phyloP scores from a whole-genome alignment of 305 asterid species.

The Ajuga reptans region DNA sequence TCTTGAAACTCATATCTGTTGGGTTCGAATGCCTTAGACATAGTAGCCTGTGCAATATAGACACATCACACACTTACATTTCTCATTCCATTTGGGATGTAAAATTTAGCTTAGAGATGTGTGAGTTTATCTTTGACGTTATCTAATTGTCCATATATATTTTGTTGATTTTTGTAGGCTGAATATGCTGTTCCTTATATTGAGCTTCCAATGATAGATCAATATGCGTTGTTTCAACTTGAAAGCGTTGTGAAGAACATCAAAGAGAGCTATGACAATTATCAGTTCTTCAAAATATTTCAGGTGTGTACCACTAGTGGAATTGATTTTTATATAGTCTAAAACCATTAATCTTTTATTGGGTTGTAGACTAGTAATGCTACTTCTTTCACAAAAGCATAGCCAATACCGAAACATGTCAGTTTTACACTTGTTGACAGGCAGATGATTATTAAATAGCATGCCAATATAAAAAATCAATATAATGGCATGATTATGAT shows the following conservation, averaged over 20 bases:
- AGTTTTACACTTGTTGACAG: not conserved
- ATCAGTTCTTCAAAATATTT: conserved; percentile 89
- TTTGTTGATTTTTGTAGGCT: conserved; percentile 38
- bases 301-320: conserved; percentile 46
- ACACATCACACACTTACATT: not conserved
- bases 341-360: not conserved
- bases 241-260: conserved; percentile 68
- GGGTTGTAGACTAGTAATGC: not conserved
- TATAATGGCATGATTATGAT: not conserved
- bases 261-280: conserved; percentile 72
- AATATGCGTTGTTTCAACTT: conserved; percentile 81
- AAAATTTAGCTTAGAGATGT: no score
- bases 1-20: conserved; percentile 12
- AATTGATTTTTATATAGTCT: not conserved
- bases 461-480: not conserved
- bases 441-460: not conserved
- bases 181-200: conserved; percentile 61
- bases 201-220: conserved; percentile 83
- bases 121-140: not conserved
- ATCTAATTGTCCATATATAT: not conserved
- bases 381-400: not conserved
- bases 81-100: no score
- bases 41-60: not conserved
- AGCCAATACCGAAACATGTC: not conserved
- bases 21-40: not conserved